phyloP scores from a whole-genome alignment of 371 early-diverging fungal genomes.

The Dentiscutata heterogama region DNA sequence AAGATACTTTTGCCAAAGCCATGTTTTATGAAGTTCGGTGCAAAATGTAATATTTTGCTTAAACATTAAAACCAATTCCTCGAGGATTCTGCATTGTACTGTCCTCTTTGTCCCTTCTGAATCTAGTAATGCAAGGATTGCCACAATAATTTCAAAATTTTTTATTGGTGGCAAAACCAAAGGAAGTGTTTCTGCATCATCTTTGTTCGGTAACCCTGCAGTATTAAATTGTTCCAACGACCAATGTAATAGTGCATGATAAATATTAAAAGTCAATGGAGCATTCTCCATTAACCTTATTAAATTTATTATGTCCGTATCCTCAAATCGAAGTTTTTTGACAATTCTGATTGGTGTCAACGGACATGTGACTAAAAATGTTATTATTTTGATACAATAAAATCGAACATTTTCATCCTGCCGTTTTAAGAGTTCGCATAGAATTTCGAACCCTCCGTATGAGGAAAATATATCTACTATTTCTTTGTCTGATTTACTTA shows the following conservation, averaged over 20 bases:
- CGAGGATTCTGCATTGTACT: slow-evolving; percentile 40
- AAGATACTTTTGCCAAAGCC: slow-evolving; percentile 51
- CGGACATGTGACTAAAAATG: slow-evolving; percentile 38
- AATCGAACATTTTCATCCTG: slow-evolving; percentile 40
- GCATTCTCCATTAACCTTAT: slow-evolving; percentile 27
- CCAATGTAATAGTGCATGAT: slow-evolving; percentile 41
- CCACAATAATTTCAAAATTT: slow-evolving; percentile 42
- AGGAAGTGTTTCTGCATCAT: neutral
- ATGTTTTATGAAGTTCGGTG: slow-evolving; percentile 45
- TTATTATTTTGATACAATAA: slow-evolving; percentile 40
- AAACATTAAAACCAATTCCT: slow-evolving; percentile 40
- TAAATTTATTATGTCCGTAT: slow-evolving; percentile 28
- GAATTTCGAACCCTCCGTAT: slow-evolving; percentile 47
- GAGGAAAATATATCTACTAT: slow-evolving; percentile 43
- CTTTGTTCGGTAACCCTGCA: neutral
- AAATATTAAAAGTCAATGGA: slow-evolving; percentile 36
- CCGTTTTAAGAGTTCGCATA: slow-evolving; percentile 46
- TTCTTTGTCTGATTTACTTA: slow-evolving; percentile 1
- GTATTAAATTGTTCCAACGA: slow-evolving; percentile 29
- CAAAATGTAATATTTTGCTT: slow-evolving; percentile 44
- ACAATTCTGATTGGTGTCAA: slow-evolving; percentile 46
- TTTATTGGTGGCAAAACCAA: slow-evolving; percentile 6
- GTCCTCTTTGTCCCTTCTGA: slow-evolving; percentile 26
- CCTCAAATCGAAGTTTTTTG: slow-evolving; percentile 43
- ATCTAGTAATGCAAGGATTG: slow-evolving; percentile 32